Conservation (phyloP, 2,329 filamentous ascomycete species). For the Bipolaris cookei region DNA sequence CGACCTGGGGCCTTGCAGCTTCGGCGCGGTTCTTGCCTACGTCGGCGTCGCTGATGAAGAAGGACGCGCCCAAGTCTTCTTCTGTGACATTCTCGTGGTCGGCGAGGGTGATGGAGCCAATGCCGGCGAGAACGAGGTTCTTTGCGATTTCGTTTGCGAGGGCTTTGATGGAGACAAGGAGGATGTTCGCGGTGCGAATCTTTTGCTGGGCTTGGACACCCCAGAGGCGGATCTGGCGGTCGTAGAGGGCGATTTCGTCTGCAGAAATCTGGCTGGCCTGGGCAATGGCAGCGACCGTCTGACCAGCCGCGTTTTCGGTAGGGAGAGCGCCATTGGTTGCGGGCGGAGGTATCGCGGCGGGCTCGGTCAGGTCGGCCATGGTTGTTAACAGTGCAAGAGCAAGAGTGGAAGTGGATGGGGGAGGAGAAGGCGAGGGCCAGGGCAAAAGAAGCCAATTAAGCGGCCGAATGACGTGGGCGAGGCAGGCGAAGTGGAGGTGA, state of each 20-base stretch:
- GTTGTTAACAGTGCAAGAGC: slow-evolving; percentile 5
- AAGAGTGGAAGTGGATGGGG: background rate
- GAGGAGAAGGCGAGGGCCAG: too few species aligned
- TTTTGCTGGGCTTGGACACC: slow-evolving; percentile 90
- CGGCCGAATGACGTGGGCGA: background rate
- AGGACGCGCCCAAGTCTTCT: slow-evolving; percentile 71
- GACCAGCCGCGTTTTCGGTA: slow-evolving; percentile 43
- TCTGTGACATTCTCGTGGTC: slow-evolving; percentile 78
- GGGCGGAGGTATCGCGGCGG: slow-evolving; percentile 12
- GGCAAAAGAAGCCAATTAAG: background rate
- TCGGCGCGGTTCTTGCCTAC: slow-evolving; percentile 84
- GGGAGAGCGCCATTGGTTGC: slow-evolving; percentile 39
- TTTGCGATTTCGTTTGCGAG: slow-evolving; percentile 95
- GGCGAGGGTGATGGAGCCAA: slow-evolving; percentile 86
- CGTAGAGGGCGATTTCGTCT: slow-evolving; percentile 98
- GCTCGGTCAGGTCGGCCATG: slow-evolving; percentile 30
- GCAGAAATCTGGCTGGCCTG: slow-evolving; percentile 51
- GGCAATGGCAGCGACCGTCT: slow-evolving; percentile 48
- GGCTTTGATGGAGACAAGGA: slow-evolving; percentile 85
- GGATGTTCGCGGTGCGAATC: slow-evolving; percentile 87
- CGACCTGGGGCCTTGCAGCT: slow-evolving; percentile 77
- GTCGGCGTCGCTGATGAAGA: slow-evolving; percentile 76
- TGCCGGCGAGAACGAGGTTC: slow-evolving; percentile 92
- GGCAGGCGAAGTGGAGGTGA: background rate
- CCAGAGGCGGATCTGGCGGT: slow-evolving; percentile 97